Evolutionary conservation across 2,329 filamentous ascomycete genomes (phyloP), one percentile per base, ranked within the genome.

Genomic region (Zymoseptoria tritici): DNA sequence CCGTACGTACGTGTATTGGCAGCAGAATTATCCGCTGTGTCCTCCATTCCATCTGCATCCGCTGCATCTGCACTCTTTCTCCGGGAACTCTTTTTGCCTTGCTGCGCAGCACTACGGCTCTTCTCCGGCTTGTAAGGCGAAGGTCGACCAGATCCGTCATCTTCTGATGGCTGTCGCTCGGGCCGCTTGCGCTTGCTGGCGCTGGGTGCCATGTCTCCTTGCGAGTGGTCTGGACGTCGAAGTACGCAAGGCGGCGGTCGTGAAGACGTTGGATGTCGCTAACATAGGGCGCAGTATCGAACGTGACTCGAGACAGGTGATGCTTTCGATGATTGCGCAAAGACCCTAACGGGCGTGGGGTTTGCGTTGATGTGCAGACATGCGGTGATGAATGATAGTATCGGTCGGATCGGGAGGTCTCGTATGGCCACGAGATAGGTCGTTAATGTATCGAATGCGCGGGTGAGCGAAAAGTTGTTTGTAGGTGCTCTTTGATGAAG

Each of bases 181-280:
- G 74, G 72, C 60, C 80, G 77, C 77, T 85, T 85, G 63, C 83
- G 78, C 77, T 86, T 86, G 57, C 76, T 62, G 49, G 64, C 68
- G 53, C 66, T 62, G 49, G 70, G 68, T 57, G 70, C 67, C 71
- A 73, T 73, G 21, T 46, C 57, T 24, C 11, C 31, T 31, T 52
- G n/a, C 13, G 42, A 13, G 53, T 19, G 49, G 11, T 21, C 22
- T 2, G 2, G 42, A 42, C 16, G 2, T 16, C 20, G 3, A 24
- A 51, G 16, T 42, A 16, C 24, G 21, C 19, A 31, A 29, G 58
- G 54, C 36, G 58, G 20, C 26, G 7, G 50, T 49, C 13, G 56
- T 26, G 53, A 9, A 7, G n/a, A 20, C 22, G 21, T 56, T 49
- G n/a, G 36, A 22, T 5, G 54, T 29, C 8, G 55, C 31, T 49